phyloP scores from a whole-genome alignment of 306 rosid species.

The Pyrus pyrifolia region DNA sequence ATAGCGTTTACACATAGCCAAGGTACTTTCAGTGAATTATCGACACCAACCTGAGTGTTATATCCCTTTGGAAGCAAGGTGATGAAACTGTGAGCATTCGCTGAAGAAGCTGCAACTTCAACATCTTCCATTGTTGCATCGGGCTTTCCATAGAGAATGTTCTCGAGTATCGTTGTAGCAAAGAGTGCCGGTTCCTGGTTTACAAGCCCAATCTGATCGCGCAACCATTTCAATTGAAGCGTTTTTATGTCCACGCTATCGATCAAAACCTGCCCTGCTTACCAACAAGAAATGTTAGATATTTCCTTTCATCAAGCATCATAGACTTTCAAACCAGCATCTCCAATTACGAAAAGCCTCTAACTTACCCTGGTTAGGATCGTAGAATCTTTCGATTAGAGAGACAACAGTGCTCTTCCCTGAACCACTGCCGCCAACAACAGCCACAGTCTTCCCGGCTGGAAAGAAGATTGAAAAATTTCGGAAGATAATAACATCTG shows the following conservation, averaged over 20 bases:
- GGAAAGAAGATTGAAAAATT: conserved; percentile 86
- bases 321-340: neutral
- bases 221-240: conserved; percentile 77
- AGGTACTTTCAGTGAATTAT: neutral
- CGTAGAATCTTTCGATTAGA: conserved; percentile 91
- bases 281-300: conserved; percentile 3
- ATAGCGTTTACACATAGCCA: neutral
- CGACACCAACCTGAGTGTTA: conserved; percentile 67
- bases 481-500: conserved; percentile 73
- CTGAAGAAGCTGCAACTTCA: conserved; percentile 86
- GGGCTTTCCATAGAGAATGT: conserved; percentile 84
- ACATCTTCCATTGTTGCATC: conserved; percentile 85
- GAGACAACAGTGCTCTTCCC: conserved; percentile 98
- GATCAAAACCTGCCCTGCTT: conserved; percentile 75
- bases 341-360: neutral
- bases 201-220: conserved; percentile 93
- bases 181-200: conserved; percentile 98
- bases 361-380: conserved; percentile 77
- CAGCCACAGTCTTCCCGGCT: conserved; percentile 92
- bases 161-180: conserved; percentile 92
- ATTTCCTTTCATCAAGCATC: conserved; percentile 5
- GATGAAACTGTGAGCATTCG: conserved; percentile 93
- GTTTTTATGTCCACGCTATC: conserved; percentile 83
- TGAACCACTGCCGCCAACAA: conserved; percentile 96
- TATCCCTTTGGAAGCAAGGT: conserved; percentile 84